Evolutionary conservation across 1,284 basidiomycete genomes (phyloP).

Genomic region (Sanghuangporus sanghuang): DNA sequence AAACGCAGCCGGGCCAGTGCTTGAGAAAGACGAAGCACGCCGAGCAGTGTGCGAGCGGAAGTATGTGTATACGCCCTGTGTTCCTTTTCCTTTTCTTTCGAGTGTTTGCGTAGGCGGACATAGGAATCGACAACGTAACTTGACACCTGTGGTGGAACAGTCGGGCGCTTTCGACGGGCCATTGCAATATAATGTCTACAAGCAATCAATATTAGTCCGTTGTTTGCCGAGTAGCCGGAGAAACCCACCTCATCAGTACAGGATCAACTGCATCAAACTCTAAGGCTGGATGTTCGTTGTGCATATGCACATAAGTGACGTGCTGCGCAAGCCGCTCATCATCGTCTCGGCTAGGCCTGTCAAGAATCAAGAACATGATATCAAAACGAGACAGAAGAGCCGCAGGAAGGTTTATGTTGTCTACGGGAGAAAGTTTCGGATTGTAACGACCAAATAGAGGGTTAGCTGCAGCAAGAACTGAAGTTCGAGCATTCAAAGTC

Average conservation of each 20-base stretch:
- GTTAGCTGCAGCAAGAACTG: slow-evolving; percentile 97
- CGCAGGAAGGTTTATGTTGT: slow-evolving; percentile 99
- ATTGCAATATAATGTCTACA: slow-evolving; percentile 90
- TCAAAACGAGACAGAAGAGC: slow-evolving; percentile 96
- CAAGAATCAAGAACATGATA: slow-evolving; percentile 93
- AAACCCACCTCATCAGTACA: slow-evolving; percentile 74
- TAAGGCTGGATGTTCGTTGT: slow-evolving; percentile 83
- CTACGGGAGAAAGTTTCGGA: slow-evolving; percentile 93
- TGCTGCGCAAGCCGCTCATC: slow-evolving; percentile 96
- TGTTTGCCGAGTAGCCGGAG: not conserved
- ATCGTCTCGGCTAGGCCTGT: slow-evolving; percentile 91
- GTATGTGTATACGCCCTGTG: slow-evolving; percentile 93
- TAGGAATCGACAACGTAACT: slow-evolving; percentile 95
- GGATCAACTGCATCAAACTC: slow-evolving; percentile 85
- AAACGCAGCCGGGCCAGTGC: slow-evolving; percentile 90
- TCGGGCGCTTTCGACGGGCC: slow-evolving; percentile 86
- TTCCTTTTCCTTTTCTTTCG: slow-evolving; percentile 86
- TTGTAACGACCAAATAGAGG: slow-evolving; percentile 98
- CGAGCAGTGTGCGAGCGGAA: slow-evolving; percentile 94
- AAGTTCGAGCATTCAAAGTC: slow-evolving; percentile 97
- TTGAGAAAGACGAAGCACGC: slow-evolving; percentile 91
- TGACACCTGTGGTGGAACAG: slow-evolving; percentile 82
- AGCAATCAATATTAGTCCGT: slow-evolving; percentile 14
- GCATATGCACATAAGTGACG: slow-evolving; percentile 98
- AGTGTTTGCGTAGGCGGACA: slow-evolving; percentile 88